Conservation (phyloP, 1,284 basidiomycete species). For the Paramarasmius palmivorus region DNA sequence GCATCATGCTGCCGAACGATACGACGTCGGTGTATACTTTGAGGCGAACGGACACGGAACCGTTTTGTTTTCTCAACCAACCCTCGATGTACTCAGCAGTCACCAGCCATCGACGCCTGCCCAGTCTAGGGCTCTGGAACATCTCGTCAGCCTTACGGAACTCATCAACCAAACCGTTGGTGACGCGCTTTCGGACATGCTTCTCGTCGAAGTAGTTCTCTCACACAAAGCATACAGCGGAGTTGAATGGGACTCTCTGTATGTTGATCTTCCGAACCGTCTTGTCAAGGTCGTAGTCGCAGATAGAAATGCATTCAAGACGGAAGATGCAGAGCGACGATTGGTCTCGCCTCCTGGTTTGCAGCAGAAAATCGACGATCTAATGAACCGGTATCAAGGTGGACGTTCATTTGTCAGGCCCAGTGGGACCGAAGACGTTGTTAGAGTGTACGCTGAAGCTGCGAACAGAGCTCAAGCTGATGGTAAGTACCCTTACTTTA, state of each 20-base stretch:
- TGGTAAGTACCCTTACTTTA: constrained; percentile 50
- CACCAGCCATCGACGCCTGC: constrained; percentile 79
- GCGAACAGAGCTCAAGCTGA: constrained; percentile 74
- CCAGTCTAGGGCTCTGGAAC: constrained; percentile 75
- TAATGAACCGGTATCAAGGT: constrained; percentile 79
- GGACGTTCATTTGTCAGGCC: constrained; percentile 95
- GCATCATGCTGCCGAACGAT: constrained; percentile 95
- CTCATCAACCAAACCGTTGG: constrained; percentile 99
- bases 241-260: constrained; percentile 90
- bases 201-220: constrained; percentile 93
- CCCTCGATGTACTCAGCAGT: constrained; percentile 59
- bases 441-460: constrained; percentile 97
- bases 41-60: constrained; percentile 99
- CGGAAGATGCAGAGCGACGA: constrained; percentile 91
- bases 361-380: constrained; percentile 86
- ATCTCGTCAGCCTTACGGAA: constrained; percentile 76
- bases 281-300: constrained; percentile 94
- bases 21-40: constrained; percentile 96
- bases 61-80: constrained; percentile 86
- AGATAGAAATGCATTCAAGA: constrained; percentile 85
- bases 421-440: constrained; percentile 98
- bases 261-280: constrained; percentile 93
- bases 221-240: constrained; percentile 86
- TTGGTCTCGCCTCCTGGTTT: constrained; percentile 80
- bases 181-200: constrained; percentile 95